These are phyloP conservation scores for Annona squamosa DNA, from an alignment of 164 flowering plant genomes.

Conservation along the genomic window DNA sequence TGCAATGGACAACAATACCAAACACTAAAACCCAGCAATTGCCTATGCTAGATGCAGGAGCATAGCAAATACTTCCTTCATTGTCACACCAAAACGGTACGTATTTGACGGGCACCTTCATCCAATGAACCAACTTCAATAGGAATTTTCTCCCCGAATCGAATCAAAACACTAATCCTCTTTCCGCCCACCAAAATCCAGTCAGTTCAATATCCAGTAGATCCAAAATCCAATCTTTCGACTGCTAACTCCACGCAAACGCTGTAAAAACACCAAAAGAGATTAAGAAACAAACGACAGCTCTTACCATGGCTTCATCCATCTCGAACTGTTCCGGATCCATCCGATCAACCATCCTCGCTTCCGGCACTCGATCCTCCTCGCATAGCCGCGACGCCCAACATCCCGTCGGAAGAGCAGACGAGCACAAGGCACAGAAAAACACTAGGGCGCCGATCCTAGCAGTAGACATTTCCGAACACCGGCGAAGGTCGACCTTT, in stretches of 20 bases:
- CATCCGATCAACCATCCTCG: not conserved
- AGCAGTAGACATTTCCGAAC: conserved; percentile 26
- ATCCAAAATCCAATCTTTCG: not conserved
- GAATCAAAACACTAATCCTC: not conserved
- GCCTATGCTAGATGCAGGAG: too few relatives aligned
- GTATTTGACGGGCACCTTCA: too few relatives aligned
- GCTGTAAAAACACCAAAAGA: not conserved
- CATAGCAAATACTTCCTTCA: too few relatives aligned
- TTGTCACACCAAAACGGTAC: too few relatives aligned
- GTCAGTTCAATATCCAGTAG: not conserved
- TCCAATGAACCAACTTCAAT: too few relatives aligned
- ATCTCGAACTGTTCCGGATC: conserved; percentile 15
- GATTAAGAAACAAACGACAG: not conserved
- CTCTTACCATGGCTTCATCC: conserved; percentile 34
- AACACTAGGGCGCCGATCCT: conserved; percentile 20
- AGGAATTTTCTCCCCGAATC: not conserved
- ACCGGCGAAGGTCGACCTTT: not conserved
- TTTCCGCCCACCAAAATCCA: not conserved
- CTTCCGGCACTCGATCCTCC: conserved; percentile 8
- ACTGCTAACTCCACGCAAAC: not conserved
- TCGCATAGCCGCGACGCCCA: conserved; percentile 14
- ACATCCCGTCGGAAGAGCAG: conserved; percentile 12
- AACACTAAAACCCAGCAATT: too few relatives aligned
- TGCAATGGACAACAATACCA: too few relatives aligned
- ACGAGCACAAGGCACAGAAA: conserved; percentile 25